Evolutionary conservation across 495 filamentous ascomycete species (phyloP).

Genomic region (Penicillium nucicola): DNA sequence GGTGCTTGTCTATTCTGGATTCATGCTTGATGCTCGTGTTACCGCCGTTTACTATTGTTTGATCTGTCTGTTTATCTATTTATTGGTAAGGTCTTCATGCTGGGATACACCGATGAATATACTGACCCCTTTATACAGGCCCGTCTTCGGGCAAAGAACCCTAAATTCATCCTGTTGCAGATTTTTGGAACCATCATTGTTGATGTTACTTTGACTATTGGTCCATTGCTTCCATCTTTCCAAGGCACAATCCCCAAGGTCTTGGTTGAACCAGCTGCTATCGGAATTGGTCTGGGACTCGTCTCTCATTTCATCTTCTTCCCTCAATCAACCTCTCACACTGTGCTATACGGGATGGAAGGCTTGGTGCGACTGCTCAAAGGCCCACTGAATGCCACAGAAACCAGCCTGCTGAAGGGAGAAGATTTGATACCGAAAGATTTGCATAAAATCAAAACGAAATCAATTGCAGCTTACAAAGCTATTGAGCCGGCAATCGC

Average conservation of each 20-base stretch:
- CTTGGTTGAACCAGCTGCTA: slow-evolving; percentile 33
- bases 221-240: slow-evolving; percentile 35
- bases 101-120: not conserved
- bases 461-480: slow-evolving; percentile 16
- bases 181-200: slow-evolving; percentile 39
- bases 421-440: slow-evolving; percentile 11
- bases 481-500: slow-evolving; percentile 21
- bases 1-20: slow-evolving; percentile 31
- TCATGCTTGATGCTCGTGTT: slow-evolving; percentile 42
- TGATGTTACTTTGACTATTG: slow-evolving; percentile 34
- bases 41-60: slow-evolving; percentile 33
- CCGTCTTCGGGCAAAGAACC: slow-evolving; percentile 36
- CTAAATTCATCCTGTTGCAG: slow-evolving; percentile 30
- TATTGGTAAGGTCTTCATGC: slow-evolving; percentile 19
- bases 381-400: slow-evolving; percentile 25
- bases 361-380: slow-evolving; percentile 28
- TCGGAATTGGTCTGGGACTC: slow-evolving; percentile 37
- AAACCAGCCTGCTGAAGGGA: slow-evolving; percentile 11
- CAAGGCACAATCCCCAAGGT: slow-evolving; percentile 35
- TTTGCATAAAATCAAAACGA: slow-evolving; percentile 16
- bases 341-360: slow-evolving; percentile 33
- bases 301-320: slow-evolving; percentile 39
- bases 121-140: slow-evolving; percentile 15
- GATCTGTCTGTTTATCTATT: slow-evolving; percentile 35
- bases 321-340: slow-evolving; percentile 37